phyloP scores from a whole-genome alignment of 148 eudicot species.

The Tetragonia tetragonoides region DNA sequence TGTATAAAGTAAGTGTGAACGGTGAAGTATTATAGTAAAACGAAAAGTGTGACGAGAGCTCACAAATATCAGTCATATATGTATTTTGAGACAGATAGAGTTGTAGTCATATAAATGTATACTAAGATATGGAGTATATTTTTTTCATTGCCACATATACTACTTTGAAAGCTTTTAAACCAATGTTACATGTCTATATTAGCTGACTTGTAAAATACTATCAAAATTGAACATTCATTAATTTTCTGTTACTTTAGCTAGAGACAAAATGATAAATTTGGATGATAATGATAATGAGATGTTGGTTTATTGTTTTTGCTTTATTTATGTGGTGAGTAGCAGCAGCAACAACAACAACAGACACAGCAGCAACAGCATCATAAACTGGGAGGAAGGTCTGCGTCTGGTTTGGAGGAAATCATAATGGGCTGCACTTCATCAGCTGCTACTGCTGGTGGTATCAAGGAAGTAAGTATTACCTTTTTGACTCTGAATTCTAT shows the following conservation, averaged over 20 bases:
- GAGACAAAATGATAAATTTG: conserved; percentile 50
- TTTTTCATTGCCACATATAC: too few species aligned
- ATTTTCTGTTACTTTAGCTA: not conserved
- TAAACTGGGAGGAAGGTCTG: conserved; percentile 75
- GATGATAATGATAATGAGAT: conserved; percentile 32
- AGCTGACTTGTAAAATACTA: too few species aligned
- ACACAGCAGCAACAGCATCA: conserved; percentile 68
- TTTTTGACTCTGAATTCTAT: conserved; percentile 53
- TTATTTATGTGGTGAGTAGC: not conserved
- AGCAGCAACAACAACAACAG: conserved; percentile 32
- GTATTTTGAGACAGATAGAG: too few species aligned
- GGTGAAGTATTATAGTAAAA: too few species aligned
- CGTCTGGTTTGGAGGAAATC: conserved; percentile 93
- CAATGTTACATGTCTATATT: too few species aligned
- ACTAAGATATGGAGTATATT: too few species aligned
- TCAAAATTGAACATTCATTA: too few species aligned
- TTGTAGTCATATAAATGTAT: too few species aligned
- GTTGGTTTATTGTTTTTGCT: conserved; percentile 9
- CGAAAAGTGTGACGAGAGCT: too few species aligned
- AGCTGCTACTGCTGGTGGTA: conserved; percentile 32
- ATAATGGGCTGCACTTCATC: conserved; percentile 81
- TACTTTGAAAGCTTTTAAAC: too few species aligned
- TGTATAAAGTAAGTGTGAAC: too few species aligned
- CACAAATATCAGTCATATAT: too few species aligned
- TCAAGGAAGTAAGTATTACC: conserved; percentile 56